These are phyloP conservation scores for Geotrichum citri-aurantii DNA, from an alignment of 1,139 yeast genomes.

Conservation along the genomic window DNA sequence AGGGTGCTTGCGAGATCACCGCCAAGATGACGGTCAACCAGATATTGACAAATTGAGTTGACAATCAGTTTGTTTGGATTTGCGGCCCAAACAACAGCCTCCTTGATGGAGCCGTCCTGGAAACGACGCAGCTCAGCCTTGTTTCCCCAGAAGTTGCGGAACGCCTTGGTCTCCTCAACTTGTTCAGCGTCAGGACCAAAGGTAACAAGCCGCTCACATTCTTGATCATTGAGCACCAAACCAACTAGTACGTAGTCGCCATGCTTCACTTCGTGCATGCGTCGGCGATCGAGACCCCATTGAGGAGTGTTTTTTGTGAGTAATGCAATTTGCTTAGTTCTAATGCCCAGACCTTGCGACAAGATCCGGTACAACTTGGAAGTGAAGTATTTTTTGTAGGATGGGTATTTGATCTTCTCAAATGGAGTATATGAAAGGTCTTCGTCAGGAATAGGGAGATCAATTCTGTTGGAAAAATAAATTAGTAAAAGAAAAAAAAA, in stretches of 20 bases:
- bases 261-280: conserved; percentile 33
- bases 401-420: conserved; percentile 67
- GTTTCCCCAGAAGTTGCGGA: conserved; percentile 85
- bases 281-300: conserved; percentile 52
- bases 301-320: conserved; percentile 21
- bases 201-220: conserved; percentile 73
- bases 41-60: conserved; percentile 57
- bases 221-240: conserved; percentile 61
- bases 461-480: conserved; percentile 15
- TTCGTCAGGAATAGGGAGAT: conserved; percentile 21
- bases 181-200: conserved; percentile 71
- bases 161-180: conserved; percentile 43
- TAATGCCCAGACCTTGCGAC: conserved; percentile 59
- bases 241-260: conserved; percentile 47
- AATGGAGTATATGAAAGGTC: conserved; percentile 53
- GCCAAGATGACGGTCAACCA: conserved; percentile 57
- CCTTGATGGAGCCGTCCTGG: conserved; percentile 76
- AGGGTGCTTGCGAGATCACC: conserved; percentile 30
- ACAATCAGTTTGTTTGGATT: conserved; percentile 56
- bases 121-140: conserved; percentile 83
- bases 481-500: background rate
- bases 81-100: conserved; percentile 79
- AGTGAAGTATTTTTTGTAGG: conserved; percentile 60
- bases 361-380: conserved; percentile 57
- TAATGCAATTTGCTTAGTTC: conserved; percentile 38